These are phyloP conservation scores for Hypoxylon fuscum DNA, from an alignment of 495 filamentous ascomycete genomes.

Conservation along the genomic window DNA sequence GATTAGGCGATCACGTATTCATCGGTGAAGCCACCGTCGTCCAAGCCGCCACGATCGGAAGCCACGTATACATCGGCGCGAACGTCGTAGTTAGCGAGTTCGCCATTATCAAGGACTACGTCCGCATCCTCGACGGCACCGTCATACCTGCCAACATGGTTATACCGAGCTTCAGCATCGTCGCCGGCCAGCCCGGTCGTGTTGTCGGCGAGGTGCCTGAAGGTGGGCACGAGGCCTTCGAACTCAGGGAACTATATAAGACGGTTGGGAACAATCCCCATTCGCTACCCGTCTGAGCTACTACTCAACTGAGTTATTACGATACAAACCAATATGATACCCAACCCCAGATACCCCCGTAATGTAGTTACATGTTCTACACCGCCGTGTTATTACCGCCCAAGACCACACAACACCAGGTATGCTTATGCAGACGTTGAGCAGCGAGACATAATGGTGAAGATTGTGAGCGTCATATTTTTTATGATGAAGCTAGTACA, in stretches of 20 bases:
- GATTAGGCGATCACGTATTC: slow-evolving; percentile 93
- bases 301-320: not conserved
- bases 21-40: slow-evolving; percentile 77
- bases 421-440: no score
- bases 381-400: no score
- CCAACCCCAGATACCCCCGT: not conserved
- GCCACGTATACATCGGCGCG: slow-evolving; percentile 82
- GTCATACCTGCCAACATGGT: slow-evolving; percentile 90
- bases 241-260: slow-evolving; percentile 64
- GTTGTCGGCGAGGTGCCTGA: slow-evolving; percentile 89
- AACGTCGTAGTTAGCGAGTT: slow-evolving; percentile 81
- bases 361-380: not conserved
- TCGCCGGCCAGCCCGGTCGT: slow-evolving; percentile 81
- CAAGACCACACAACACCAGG: no score
- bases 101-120: slow-evolving; percentile 89
- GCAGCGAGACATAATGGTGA: no score
- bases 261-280: slow-evolving; percentile 61
- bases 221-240: slow-evolving; percentile 70
- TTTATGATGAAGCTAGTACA: no score
- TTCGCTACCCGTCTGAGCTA: slow-evolving; percentile 48
- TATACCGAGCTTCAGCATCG: slow-evolving; percentile 86
- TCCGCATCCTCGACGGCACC: slow-evolving; percentile 80
- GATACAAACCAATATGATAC: not conserved
- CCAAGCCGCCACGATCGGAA: slow-evolving; percentile 80
- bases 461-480: no score